Evolutionary conservation across 2,329 filamentous ascomycete species (phyloP), one percentile per base, ranked within the genome.

Genomic region (Elsinoe perseae): DNA sequence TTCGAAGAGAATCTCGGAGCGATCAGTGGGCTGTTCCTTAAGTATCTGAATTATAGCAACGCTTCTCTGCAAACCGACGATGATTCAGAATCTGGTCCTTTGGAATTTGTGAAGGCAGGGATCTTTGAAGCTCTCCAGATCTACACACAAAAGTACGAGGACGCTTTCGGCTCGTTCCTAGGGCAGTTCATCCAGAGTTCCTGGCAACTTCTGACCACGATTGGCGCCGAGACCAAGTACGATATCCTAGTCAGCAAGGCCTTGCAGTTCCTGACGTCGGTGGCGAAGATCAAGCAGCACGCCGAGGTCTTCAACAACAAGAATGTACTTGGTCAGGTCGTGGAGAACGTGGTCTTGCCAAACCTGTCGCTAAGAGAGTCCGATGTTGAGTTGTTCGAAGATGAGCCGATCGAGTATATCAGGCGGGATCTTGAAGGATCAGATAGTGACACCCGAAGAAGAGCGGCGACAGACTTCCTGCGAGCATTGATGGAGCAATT

Each of bases 371-470:
- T 98, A 59, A 84, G 95, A 62, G 93, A 96, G 66, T 93, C 91
- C 0, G 95, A 98, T 62, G 81, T 95, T 56, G 93, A 98, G 70
- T 80, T 95, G 62, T 97, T 98, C 64, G 93, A 98, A 69, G 95
- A 98, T 68, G 95, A 98, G 74, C 93, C 93, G 0, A 98, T 98
- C 62, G 93, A 98, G 71, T 98, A 95, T 68, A 98, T 98, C 66
- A 82, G 93, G 61, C 82, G 90, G 65, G 93, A 98, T 70, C 77
- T 98, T 48, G 93, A 98, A 70, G 93, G 93, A 5, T 96, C 93
- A 1, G 93, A 98, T 71, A 95, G 87, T 56, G 93, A 97, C 69
- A 98, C 93, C 1, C 80, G 93, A 66, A 80, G 93, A 63, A 82
- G 93, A 65, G 92, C 93, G 38, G 91, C 95, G 0, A 97, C 92